Evolutionary conservation across 2,329 filamentous ascomycete species (phyloP).

Genomic region (Botrytis aclada): DNA sequence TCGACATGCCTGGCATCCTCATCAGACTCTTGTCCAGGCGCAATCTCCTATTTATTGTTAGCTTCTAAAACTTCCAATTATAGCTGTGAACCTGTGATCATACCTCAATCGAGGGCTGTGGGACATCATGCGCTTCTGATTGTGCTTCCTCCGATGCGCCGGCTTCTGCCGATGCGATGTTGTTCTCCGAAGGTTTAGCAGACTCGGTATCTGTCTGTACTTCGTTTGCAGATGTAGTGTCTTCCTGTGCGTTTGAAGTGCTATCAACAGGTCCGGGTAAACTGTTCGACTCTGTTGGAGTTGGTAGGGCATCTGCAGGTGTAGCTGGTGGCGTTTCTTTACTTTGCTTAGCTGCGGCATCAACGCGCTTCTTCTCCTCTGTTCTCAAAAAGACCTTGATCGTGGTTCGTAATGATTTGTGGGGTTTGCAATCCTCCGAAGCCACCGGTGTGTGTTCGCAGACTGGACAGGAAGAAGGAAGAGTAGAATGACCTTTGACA

Average conservation of each 20-base stretch:
- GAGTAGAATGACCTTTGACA: conserved; percentile 63
- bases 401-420: conserved; percentile 88
- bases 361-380: conserved; percentile 83
- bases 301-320: conserved; percentile 28
- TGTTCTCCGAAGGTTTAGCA: conserved; percentile 16
- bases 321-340: conserved; percentile 39
- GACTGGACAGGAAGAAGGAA: conserved; percentile 80
- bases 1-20: conserved; percentile 26
- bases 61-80: conserved; percentile 1
- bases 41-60: conserved; percentile 35
- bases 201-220: not conserved
- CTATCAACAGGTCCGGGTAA: conserved; percentile 29
- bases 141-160: conserved; percentile 20
- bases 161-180: conserved; percentile 18
- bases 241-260: conserved; percentile 26
- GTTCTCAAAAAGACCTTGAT: conserved; percentile 88
- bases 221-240: conserved; percentile 19
- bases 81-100: not conserved
- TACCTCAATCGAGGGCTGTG: conserved; percentile 42
- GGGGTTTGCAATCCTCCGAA: conserved; percentile 78
- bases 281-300: conserved; percentile 18
- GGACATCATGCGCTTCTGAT: conserved; percentile 39
- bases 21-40: conserved; percentile 37
- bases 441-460: conserved; percentile 91
- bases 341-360: conserved; percentile 48